Evolutionary conservation across 225 moss, liverwort and hornwort genomes (phyloP).

Genomic region (Thuidium tamariscinum): DNA sequence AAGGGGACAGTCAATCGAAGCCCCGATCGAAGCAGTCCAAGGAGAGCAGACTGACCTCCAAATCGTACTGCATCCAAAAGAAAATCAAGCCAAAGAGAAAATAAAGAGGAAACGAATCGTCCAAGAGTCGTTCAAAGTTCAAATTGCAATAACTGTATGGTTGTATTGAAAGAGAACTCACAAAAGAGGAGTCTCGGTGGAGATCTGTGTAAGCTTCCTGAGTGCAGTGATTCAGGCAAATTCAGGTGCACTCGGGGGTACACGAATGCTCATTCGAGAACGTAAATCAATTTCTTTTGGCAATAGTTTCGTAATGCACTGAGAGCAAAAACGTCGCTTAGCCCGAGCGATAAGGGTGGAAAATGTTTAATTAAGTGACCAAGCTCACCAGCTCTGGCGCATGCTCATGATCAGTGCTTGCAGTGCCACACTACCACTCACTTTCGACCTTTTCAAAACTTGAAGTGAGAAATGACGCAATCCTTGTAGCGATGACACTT

Average conservation of each 20-base stretch:
- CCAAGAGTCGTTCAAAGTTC: background rate
- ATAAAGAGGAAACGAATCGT: background rate
- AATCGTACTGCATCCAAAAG: background rate
- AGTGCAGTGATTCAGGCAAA: background rate
- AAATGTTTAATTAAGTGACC: background rate
- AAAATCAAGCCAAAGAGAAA: background rate
- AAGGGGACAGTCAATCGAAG: background rate
- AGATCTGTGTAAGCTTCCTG: background rate
- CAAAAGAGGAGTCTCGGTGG: background rate
- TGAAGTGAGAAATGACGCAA: background rate
- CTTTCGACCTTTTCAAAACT: background rate
- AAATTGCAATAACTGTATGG: background rate
- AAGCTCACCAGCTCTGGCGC: background rate
- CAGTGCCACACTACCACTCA: too few species aligned
- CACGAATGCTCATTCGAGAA: background rate
- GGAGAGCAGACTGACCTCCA: background rate
- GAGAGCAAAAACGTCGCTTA: background rate
- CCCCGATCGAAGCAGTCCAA: background rate
- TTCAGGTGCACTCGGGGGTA: background rate
- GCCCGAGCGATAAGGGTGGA: background rate
- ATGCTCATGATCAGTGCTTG: background rate
- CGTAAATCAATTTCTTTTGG: too few species aligned
- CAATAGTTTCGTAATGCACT: background rate
- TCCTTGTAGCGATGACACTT: background rate
- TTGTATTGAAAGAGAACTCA: background rate